Evolutionary conservation across 2,329 filamentous ascomycete species (phyloP).

Genomic region (Verruconis gallopava): DNA sequence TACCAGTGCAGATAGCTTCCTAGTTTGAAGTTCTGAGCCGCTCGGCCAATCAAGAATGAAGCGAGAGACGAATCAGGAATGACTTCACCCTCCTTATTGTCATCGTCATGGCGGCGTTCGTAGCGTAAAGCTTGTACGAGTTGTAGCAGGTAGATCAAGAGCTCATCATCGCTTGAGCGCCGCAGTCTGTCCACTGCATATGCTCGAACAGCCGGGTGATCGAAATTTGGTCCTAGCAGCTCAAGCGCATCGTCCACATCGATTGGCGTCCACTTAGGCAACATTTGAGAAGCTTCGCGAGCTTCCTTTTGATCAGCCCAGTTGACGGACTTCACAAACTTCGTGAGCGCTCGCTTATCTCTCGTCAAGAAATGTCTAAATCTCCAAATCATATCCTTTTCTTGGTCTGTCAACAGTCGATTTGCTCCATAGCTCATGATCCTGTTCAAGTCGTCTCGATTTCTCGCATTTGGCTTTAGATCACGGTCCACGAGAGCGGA

Average conservation of each 20-base stretch:
- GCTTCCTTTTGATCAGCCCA: slow-evolving; percentile 81
- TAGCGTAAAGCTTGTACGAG: slow-evolving; percentile 94
- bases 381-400: slow-evolving; percentile 95
- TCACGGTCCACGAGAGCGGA: slow-evolving; percentile 93
- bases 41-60: slow-evolving; percentile 76
- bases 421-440: slow-evolving; percentile 86
- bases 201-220: slow-evolving; percentile 74
- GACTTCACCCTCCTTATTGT: slow-evolving; percentile 38
- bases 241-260: slow-evolving; percentile 95
- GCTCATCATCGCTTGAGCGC: slow-evolving; percentile 84
- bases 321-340: slow-evolving; percentile 95
- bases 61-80: slow-evolving; percentile 72
- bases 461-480: slow-evolving; percentile 89
- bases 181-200: slow-evolving; percentile 87
- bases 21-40: slow-evolving; percentile 74
- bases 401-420: slow-evolving; percentile 73
- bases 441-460: slow-evolving; percentile 78
- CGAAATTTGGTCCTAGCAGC: slow-evolving; percentile 80
- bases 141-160: slow-evolving; percentile 83
- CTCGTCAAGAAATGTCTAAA: slow-evolving; percentile 89
- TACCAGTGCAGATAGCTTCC: slow-evolving; percentile 98
- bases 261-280: slow-evolving; percentile 91
- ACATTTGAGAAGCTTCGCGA: slow-evolving; percentile 76
- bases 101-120: slow-evolving; percentile 57
- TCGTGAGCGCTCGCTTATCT: slow-evolving; percentile 81